These are phyloP conservation scores for Fusarium sp. DNA, from an alignment of 2,329 filamentous ascomycete genomes.

Conservation along the genomic window DNA sequence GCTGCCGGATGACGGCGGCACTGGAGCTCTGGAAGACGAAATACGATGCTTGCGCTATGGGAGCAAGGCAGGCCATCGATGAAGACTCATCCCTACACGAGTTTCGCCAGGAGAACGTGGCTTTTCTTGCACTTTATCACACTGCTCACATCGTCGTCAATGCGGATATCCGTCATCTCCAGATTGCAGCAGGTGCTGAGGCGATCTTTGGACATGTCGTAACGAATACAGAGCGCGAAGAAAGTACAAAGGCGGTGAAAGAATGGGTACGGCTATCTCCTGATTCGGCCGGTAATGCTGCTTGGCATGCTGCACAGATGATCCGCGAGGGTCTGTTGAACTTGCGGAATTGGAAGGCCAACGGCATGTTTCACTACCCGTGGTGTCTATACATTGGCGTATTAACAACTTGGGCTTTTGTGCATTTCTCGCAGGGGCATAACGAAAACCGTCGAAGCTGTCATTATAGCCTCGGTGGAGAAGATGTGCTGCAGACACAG, in stretches of 20 bases:
- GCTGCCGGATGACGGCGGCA: background rate
- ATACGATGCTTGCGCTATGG: background rate
- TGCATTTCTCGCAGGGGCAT: background rate
- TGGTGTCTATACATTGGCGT: background rate
- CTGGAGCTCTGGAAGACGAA: background rate
- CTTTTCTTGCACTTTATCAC: background rate
- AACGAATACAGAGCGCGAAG: background rate
- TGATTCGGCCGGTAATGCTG: background rate
- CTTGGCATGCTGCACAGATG: background rate
- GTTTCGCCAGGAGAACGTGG: background rate
- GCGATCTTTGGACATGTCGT: background rate
- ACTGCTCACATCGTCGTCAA: background rate
- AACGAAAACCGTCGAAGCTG: accelerated
- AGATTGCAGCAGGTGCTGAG: background rate
- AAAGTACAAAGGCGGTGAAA: background rate
- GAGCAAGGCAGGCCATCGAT: accelerated
- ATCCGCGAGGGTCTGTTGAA: background rate
- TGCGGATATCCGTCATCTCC: background rate
- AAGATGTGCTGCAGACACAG: background rate
- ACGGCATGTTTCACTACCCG: background rate
- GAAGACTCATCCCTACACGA: background rate
- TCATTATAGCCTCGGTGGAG: background rate
- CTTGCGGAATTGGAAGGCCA: background rate
- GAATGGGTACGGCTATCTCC: background rate
- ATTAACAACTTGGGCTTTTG: background rate